Percentiles rank a stretch among this genome's conserved stretches.
These are phyloP conservation scores for Pestalotiopsis sp. DNA, from an alignment of 2,329 filamentous ascomycete species.

Conservation along the genomic window DNA sequence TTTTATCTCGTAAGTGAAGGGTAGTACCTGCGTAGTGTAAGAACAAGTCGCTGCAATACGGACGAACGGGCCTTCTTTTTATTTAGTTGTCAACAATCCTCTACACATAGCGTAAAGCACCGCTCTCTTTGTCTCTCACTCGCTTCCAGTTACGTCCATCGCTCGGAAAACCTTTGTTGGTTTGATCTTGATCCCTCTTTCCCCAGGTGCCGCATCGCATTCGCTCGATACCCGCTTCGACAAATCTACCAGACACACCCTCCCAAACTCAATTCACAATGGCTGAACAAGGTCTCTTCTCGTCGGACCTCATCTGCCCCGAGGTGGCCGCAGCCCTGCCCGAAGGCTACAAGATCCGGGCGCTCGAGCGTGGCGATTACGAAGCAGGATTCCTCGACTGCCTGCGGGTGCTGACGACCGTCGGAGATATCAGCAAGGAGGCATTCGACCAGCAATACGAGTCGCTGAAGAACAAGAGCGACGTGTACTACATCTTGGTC, in stretches of 20 bases:
- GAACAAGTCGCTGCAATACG: background rate
- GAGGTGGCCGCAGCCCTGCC: constrained; percentile 74
- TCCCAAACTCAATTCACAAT: constrained; percentile 24
- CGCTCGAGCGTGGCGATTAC: constrained; percentile 79
- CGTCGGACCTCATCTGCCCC: constrained; percentile 74
- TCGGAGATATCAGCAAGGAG: constrained; percentile 80
- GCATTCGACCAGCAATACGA: constrained; percentile 81
- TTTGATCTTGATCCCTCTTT: background rate
- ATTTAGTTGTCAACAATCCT: background rate
- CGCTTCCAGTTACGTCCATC: background rate
- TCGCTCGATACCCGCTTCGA: background rate
- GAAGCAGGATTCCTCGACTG: constrained; percentile 85
- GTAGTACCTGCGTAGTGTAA: background rate
- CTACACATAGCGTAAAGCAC: background rate
- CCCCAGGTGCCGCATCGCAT: background rate
- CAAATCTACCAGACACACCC: background rate
- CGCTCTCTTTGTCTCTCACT: constrained; percentile 3
- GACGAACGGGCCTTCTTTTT: background rate
- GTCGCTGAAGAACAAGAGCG: constrained; percentile 70
- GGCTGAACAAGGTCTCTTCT: constrained; percentile 71
- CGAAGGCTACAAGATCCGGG: constrained; percentile 79
- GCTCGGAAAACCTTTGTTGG: background rate
- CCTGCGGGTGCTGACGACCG: constrained; percentile 86
- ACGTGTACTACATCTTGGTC: constrained; percentile 84
- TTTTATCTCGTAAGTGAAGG: background rate